phyloP scores from a whole-genome alignment of 1,139 yeast species.

The Kodamaea ohmeri region DNA sequence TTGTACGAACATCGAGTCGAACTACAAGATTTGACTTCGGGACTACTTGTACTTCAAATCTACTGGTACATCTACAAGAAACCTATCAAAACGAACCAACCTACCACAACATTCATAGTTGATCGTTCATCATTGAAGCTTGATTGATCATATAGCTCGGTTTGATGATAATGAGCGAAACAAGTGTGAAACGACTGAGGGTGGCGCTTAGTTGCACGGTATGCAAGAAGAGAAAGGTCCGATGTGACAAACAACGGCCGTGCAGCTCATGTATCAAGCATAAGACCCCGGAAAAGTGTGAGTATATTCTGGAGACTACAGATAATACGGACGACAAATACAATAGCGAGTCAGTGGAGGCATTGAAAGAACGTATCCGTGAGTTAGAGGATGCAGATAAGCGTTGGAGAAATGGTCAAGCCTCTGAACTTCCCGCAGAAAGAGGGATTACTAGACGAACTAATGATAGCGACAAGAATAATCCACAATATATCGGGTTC shows the following conservation, averaged over 20 bases:
- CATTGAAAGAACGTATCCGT: neutral
- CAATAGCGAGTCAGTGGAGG: neutral
- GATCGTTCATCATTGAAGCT: no score
- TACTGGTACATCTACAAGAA: no score
- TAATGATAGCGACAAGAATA: neutral
- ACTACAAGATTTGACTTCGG: no score
- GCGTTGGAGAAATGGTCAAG: no score
- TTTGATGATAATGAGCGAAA: neutral
- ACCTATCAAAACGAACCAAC: no score
- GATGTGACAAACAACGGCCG: constrained; percentile 24
- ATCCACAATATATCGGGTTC: constrained; percentile 18
- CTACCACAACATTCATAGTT: no score
- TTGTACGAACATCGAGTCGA: no score
- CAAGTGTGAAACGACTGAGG: constrained; percentile 17
- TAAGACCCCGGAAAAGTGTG: constrained; percentile 26
- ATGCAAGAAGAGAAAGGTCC: constrained; percentile 25
- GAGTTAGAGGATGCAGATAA: no score
- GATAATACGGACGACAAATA: no score
- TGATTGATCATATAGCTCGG: no score
- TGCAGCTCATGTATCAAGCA: constrained; percentile 22
- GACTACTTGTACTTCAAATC: no score
- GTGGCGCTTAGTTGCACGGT: constrained; percentile 23
- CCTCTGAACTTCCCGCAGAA: constrained; percentile 1
- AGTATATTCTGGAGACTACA: constrained; percentile 25
- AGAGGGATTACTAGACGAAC: neutral